Evolutionary conservation across 495 filamentous ascomycete genomes (phyloP).

Genomic region (Penicillium subrubescens): DNA sequence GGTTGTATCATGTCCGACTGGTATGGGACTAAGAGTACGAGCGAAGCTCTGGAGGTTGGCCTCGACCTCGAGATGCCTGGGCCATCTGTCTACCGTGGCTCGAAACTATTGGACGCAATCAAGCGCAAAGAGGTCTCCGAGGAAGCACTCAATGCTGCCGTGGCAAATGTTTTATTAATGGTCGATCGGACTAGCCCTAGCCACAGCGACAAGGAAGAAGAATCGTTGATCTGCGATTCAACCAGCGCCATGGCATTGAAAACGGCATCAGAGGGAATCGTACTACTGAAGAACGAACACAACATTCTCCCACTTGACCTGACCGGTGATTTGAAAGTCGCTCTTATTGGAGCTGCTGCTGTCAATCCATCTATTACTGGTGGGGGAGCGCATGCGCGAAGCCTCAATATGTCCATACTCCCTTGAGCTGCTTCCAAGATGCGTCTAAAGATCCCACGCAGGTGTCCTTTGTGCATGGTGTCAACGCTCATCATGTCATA

Average conservation of each 20-base stretch:
- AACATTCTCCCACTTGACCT: neutral
- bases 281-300: constrained; percentile 10
- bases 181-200: neutral
- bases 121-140: neutral
- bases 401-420: neutral
- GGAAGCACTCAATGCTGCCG: neutral
- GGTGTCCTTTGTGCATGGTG: neutral
- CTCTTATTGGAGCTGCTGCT: constrained; percentile 7
- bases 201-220: neutral
- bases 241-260: neutral
- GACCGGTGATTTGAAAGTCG: neutral
- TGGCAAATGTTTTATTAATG: neutral
- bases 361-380: constrained; percentile 1
- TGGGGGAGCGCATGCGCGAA: neutral
- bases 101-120: neutral
- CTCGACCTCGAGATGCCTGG: constrained; percentile 11
- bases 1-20: constrained; percentile 3
- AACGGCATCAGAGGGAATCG: constrained; percentile 5
- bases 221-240: neutral
- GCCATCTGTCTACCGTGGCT: neutral
- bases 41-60: neutral
- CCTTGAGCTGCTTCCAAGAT: neutral
- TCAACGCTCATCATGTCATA: neutral
- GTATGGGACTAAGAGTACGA: constrained; percentile 4
- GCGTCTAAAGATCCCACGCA: neutral